phyloP scores from a whole-genome alignment of 2,329 filamentous ascomycete species.

The Botryotinia convoluta region DNA sequence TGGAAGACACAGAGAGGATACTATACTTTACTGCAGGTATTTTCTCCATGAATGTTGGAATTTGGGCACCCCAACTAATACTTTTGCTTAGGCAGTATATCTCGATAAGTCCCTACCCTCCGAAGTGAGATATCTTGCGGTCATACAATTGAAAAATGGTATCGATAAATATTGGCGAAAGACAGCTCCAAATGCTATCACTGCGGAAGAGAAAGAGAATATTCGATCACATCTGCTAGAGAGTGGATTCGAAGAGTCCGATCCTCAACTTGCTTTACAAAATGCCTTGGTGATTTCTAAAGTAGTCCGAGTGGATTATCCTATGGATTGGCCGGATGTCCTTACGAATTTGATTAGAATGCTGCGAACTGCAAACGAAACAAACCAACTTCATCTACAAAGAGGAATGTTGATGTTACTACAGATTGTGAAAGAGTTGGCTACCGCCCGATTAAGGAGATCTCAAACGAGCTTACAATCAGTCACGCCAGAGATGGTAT shows the following conservation, averaged over 20 bases:
- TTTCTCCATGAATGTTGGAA: background rate
- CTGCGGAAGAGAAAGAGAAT: slow-evolving; percentile 69
- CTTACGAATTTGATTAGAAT: slow-evolving; percentile 60
- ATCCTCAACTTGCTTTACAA: slow-evolving; percentile 74
- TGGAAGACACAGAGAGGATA: slow-evolving; percentile 69
- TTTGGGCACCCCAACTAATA: background rate
- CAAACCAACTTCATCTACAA: slow-evolving; percentile 63
- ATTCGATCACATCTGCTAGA: slow-evolving; percentile 76
- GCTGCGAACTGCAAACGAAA: slow-evolving; percentile 57
- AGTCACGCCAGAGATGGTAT: slow-evolving; percentile 79
- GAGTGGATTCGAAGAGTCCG: slow-evolving; percentile 73
- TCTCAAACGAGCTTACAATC: slow-evolving; percentile 75
- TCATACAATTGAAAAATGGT: slow-evolving; percentile 95
- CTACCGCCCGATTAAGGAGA: slow-evolving; percentile 71
- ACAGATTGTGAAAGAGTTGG: slow-evolving; percentile 86
- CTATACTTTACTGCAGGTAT: slow-evolving; percentile 67
- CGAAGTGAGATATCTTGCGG: slow-evolving; percentile 80
- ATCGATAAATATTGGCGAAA: slow-evolving; percentile 94
- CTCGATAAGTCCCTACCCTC: slow-evolving; percentile 73
- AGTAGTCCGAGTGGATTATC: slow-evolving; percentile 85
- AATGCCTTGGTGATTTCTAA: slow-evolving; percentile 88
- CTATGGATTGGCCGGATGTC: slow-evolving; percentile 74
- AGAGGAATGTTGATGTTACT: slow-evolving; percentile 75
- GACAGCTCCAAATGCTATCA: slow-evolving; percentile 58
- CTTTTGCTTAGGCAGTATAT: slow-evolving; percentile 63